phyloP scores from a whole-genome alignment of 2,329 filamentous ascomycete species.

The Scortechinia acanthostroma region DNA sequence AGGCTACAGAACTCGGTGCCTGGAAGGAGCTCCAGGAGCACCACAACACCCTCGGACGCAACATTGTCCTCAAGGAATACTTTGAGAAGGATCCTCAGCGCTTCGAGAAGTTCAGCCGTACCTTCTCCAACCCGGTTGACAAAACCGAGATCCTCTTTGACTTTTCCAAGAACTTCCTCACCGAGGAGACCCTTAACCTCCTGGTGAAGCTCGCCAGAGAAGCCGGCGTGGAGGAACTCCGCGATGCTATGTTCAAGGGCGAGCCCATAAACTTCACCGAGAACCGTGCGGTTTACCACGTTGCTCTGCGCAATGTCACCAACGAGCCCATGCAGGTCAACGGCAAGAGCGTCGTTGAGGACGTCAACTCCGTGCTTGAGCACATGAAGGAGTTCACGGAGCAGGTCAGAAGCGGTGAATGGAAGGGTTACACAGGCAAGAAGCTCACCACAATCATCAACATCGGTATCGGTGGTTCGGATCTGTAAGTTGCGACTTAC shows the following conservation, averaged over 20 bases:
- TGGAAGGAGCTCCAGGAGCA: slow-evolving; percentile 90
- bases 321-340: slow-evolving; percentile 80
- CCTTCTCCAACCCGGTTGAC: slow-evolving; percentile 57
- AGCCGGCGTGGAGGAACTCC: slow-evolving; percentile 83
- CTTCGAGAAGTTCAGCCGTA: slow-evolving; percentile 81
- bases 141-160: slow-evolving; percentile 88
- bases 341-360: slow-evolving; percentile 87
- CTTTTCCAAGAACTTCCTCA: slow-evolving; percentile 98
- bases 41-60: slow-evolving; percentile 77
- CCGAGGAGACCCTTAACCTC: slow-evolving; percentile 80
- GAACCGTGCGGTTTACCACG: slow-evolving; percentile 89
- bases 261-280: slow-evolving; percentile 99
- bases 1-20: slow-evolving; percentile 76
- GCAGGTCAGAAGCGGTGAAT: slow-evolving; percentile 85
- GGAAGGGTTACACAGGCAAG: slow-evolving; percentile 97
- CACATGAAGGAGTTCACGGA: slow-evolving; percentile 99
- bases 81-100: slow-evolving; percentile 83
- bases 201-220: slow-evolving; percentile 87
- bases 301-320: slow-evolving; percentile 80
- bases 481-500: slow-evolving; percentile 63
- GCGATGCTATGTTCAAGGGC: slow-evolving; percentile 94
- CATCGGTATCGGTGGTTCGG: slow-evolving; percentile 94
- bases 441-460: slow-evolving; percentile 95
- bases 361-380: slow-evolving; percentile 80
- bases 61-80: slow-evolving; percentile 86